Evolutionary conservation across 441 rosid species (phyloP), one percentile per base, ranked within the genome.

Genomic region (Mallotus japonicus): DNA sequence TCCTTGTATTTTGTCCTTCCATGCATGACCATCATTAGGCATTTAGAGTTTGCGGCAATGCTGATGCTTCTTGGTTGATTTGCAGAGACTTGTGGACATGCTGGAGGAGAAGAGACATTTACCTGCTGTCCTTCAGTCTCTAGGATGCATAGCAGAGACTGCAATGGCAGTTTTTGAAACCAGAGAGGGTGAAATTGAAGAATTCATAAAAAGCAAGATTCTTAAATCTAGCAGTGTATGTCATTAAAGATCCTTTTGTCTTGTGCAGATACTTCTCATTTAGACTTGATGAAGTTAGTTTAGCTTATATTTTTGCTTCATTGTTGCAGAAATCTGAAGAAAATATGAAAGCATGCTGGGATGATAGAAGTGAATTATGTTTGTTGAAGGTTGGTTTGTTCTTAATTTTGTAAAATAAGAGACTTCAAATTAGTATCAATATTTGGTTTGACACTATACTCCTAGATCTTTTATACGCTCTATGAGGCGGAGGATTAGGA

Each of bases 81-180:
- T 85, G 73, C 91, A 96, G 99, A 92, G 90, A 83, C 97, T 96
- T 54, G 98, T 92, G 74, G 97, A 84, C 85, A 92, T 88, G 95
- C 85, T 96, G 83, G 98, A 87, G 81, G 95, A 91, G 79, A 92
- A 82, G 89, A 85, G 91, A 54, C 87, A 93, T 83, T 88, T 91
- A 73, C 95, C 98, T 34, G 93, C 99, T 69, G 94, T 96, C 47
- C 89, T 96, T 56, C 99, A 96, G 71, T 91, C 97, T 72, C 85
- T 96, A 73, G 99, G 99, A 76, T 96, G 99, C 79, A 96, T 96
- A 74, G 98, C 99, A 42, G 92, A 94, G 87, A 90, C 92, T 76
- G 99, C 99, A 5, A 90, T 91, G 93, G 90, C 99, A 3, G 97
- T 96, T 79, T 96, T 92, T 77, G 99, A 96, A 82, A 96, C 99